Evolutionary conservation across 2,329 filamentous ascomycete genomes (phyloP).

Genomic region (Epichloe gansuensis): DNA sequence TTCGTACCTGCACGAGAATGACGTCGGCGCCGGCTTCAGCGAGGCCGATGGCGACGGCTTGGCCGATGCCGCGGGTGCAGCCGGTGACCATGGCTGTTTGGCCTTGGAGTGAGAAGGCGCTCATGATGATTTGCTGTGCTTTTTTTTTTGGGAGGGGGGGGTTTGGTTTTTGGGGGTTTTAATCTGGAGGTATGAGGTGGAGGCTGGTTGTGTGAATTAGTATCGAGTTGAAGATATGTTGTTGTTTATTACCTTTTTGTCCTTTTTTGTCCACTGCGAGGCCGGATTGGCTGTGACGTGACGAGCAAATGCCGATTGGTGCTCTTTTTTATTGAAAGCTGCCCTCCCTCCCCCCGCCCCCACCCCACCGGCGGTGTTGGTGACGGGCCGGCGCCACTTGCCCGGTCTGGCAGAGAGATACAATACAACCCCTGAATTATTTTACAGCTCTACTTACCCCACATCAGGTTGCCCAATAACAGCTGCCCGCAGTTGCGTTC

Average conservation of each 20-base stretch:
- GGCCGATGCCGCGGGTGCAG: constrained; percentile 44
- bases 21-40: constrained; percentile 47
- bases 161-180: not conserved
- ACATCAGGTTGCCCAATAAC: too few species aligned
- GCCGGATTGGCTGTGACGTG: not conserved
- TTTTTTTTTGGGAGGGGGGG: not conserved
- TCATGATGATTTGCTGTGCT: not conserved
- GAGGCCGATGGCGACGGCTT: constrained; percentile 42
- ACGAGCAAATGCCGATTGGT: not conserved
- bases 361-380: too few species aligned
- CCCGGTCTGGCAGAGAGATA: not conserved
- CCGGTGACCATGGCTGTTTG: constrained; percentile 46
- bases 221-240: not conserved
- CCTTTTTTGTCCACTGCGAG: not conserved
- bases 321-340: too few species aligned
- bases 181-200: not conserved
- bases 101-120: constrained; percentile 36
- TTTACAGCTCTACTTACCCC: too few species aligned
- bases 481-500: too few species aligned
- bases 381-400: not conserved
- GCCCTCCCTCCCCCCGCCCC: too few species aligned
- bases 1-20: constrained; percentile 37
- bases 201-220: not conserved
- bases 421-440: too few species aligned
- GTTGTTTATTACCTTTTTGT: not conserved